A percentile compares a stretch with the other conserved stretches of the same genome.
Evolutionary conservation across 306 rosid species (phyloP).

Genomic region (Sphenostylis stenocarpa): DNA sequence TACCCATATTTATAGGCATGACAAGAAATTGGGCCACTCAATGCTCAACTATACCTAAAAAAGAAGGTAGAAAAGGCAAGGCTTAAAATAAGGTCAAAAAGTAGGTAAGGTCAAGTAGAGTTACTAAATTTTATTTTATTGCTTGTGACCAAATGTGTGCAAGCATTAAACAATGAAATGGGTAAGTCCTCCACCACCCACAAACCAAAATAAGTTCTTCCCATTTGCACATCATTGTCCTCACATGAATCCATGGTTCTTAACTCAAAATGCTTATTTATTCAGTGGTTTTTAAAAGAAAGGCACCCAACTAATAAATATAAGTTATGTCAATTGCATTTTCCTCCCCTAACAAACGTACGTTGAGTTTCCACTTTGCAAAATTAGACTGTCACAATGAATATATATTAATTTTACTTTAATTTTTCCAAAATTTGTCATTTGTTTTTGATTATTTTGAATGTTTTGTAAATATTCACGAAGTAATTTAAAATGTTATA

Average conservation of each 20-base stretch:
- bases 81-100: constrained; percentile 24
- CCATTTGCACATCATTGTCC: constrained; percentile 40
- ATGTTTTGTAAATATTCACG: too few relatives aligned
- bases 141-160: neutral
- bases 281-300: neutral
- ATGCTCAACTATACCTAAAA: neutral
- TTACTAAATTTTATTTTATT: neutral
- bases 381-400: neutral
- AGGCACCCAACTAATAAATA: neutral
- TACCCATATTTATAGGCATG: neutral
- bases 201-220: constrained; percentile 1
- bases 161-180: neutral
- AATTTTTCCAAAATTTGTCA: too few relatives aligned
- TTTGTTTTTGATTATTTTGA: too few relatives aligned
- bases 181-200: neutral
- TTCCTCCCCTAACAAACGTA: neutral
- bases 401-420: too few relatives aligned
- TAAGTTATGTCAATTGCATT: constrained; percentile 11
- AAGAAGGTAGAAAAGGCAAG: neutral
- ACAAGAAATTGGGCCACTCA: constrained; percentile 17
- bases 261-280: neutral
- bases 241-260: constrained; percentile 40
- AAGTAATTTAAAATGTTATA: too few relatives aligned
- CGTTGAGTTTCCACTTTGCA: neutral
- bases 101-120: neutral